A percentile compares a stretch with the other conserved stretches of the same genome.
Conservation (phyloP, 2,329 filamentous ascomycete genomes). For the Emericellopsis cladophorae region DNA sequence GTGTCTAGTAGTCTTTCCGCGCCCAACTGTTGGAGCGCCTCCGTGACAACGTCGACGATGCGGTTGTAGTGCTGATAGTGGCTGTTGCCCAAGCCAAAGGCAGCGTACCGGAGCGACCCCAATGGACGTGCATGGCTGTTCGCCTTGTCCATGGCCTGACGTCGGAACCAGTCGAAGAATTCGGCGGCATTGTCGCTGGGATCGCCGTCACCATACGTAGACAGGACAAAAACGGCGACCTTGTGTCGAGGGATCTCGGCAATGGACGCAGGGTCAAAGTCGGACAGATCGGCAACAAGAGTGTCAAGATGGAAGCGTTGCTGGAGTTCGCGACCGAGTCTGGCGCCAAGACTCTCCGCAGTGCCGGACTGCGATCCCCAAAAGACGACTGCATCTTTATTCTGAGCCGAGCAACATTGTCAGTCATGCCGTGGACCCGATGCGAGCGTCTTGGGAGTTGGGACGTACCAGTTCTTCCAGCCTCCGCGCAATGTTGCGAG, state of each 20-base stretch:
- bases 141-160: conserved; percentile 2
- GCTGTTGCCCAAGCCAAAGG: conserved; percentile 20
- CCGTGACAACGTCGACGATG: conserved; percentile 11
- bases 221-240: conserved; percentile 17
- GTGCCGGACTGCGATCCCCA: conserved; percentile 88
- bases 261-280: conserved; percentile 26
- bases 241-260: conserved; percentile 10
- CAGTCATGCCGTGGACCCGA: too few species aligned
- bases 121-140: background rate
- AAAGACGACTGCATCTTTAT: too few species aligned
- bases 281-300: conserved; percentile 52
- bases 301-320: conserved; percentile 79
- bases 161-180: conserved; percentile 13
- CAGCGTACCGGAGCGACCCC: conserved; percentile 11
- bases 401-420: too few species aligned
- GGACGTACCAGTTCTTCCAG: too few species aligned
- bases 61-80: conserved; percentile 20
- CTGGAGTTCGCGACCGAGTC: conserved; percentile 77
- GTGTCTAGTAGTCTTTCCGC: conserved; percentile 9
- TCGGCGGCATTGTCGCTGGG: conserved; percentile 18
- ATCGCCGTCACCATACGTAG: conserved; percentile 22
- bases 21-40: conserved; percentile 9
- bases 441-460: too few species aligned
- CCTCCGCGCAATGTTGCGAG: too few species aligned
- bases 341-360: conserved; percentile 79